Percentiles rank a stretch among this genome's conserved stretches.
Evolutionary conservation across 768 basidiomycete genomes (phyloP).

Genomic region (Saitozyma podzolica): DNA sequence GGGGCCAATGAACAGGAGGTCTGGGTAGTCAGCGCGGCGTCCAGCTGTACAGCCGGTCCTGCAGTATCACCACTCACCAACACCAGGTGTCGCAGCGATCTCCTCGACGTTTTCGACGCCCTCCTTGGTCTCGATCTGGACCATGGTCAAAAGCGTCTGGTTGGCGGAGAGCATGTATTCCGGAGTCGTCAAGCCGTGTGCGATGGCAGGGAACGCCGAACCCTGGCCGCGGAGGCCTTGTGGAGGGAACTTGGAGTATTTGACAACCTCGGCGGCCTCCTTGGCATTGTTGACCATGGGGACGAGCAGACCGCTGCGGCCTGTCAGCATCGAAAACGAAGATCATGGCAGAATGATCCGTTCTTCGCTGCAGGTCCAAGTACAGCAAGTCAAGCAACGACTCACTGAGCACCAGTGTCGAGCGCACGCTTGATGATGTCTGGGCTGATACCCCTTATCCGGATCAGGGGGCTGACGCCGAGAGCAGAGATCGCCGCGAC

Average conservation of each 20-base stretch:
- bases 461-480: slow-evolving; percentile 37
- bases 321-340: no score
- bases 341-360: no score
- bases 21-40: slow-evolving; percentile 10
- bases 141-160: slow-evolving; percentile 60
- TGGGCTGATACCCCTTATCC: slow-evolving; percentile 28
- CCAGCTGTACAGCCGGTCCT: no score
- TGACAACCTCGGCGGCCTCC: slow-evolving; percentile 36
- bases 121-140: slow-evolving; percentile 69
- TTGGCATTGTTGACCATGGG: slow-evolving; percentile 45
- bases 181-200: slow-evolving; percentile 35
- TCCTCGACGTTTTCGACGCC: slow-evolving; percentile 63
- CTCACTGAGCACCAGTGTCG: slow-evolving; percentile 50
- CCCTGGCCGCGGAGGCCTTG: slow-evolving; percentile 46
- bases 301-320: slow-evolving; percentile 41
- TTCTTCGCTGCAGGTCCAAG: no score
- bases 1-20: slow-evolving; percentile 46
- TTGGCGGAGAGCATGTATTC: slow-evolving; percentile 57
- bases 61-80: slow-evolving; percentile 49
- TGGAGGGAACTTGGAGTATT: slow-evolving; percentile 47
- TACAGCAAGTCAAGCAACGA: not conserved
- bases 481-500: slow-evolving; percentile 39
- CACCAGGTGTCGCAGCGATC: slow-evolving; percentile 66
- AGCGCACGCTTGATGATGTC: slow-evolving; percentile 47
- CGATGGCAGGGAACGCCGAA: slow-evolving; percentile 37